Evolutionary conservation across 2,329 filamentous ascomycete species (phyloP), one percentile per base, ranked within the genome.

Genomic region (Colletotrichum lindemuthianum): DNA sequence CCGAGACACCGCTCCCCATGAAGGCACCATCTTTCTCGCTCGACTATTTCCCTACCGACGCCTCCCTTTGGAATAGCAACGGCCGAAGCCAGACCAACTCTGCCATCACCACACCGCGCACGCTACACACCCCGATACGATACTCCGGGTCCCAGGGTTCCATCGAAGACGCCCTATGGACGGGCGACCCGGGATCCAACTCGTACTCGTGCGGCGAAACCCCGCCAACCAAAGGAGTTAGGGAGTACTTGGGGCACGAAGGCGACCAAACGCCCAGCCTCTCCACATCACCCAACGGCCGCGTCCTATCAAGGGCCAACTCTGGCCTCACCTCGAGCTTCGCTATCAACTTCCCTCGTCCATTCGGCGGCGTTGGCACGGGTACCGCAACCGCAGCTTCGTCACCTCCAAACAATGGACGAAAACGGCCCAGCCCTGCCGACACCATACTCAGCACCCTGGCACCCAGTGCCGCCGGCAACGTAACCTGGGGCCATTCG

Each of bases 1-100:
- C 86, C 6, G 85, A 89, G 68, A 89, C 86, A 33, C 88, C 88
- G 8, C 77, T 90, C 12, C 83, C 87, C 3, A 83, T 89, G 79
- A 90, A 90, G 72, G 87, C 86, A 0, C 87, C 86, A 0, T 86
- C 87, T 0, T 90, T 90, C 70, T 90, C 88, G 0, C 76, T 90
- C 2, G 87, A 90, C 63, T 90, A 90, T 70, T 89, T 89, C 66
- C 87, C 88, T 1, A 85, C 82, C 1, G 83, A 88, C 65, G 82
- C 81, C 2, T 81, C 82, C 1, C 76, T 83, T 11, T 88, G 85
- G 86, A 81, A 80, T 37, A 72, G 80, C 32, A 81, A 83, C 67
- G 79, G 80, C 54, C 82, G 79, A 63, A 87, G 83, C 59, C 82
- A 84, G 44, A 80, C 79, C 12, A 83, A 82, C 66, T 89, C 87